phyloP scores from a whole-genome alignment of 768 basidiomycete species.

The Suillus ampliporus region DNA sequence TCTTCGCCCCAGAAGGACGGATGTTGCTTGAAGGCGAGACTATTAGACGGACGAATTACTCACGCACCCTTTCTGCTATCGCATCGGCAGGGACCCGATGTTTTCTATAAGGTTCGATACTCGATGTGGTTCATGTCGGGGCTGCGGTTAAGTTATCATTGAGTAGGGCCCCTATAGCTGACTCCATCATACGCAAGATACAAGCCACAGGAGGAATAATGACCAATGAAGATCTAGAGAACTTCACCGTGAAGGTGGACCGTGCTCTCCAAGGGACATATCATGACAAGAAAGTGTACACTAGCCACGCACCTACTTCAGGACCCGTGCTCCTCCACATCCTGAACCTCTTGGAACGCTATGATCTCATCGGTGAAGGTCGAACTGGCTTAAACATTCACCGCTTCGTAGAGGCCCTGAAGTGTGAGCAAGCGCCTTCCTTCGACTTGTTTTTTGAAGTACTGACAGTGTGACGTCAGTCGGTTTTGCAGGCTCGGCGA shows the following conservation, averaged over 20 bases:
- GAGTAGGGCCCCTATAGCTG: constrained; percentile 78
- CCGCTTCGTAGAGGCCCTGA: constrained; percentile 82
- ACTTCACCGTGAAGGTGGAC: constrained; percentile 70
- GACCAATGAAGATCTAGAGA: constrained; percentile 71
- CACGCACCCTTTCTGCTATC: constrained; percentile 74
- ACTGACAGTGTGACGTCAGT: constrained; percentile 40
- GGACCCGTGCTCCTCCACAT: constrained; percentile 92
- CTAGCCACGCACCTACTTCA: constrained; percentile 82
- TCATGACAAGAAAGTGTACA: constrained; percentile 79
- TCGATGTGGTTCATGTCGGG: constrained; percentile 16
- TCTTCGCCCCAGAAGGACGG: constrained; percentile 81
- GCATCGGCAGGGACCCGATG: constrained; percentile 78
- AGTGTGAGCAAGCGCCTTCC: constrained; percentile 56
- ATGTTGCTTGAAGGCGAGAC: constrained; percentile 77
- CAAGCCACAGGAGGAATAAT: constrained; percentile 79
- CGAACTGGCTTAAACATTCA: constrained; percentile 73
- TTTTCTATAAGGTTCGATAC: constrained; percentile 74
- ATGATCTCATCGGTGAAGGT: constrained; percentile 53
- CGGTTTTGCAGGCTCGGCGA: constrained; percentile 68
- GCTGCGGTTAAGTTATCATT: constrained; percentile 21
- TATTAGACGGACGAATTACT: constrained; percentile 75
- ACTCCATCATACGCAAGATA: constrained; percentile 76
- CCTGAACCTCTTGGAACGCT: constrained; percentile 90
- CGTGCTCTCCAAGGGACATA: constrained; percentile 83
- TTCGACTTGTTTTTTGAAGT: constrained; percentile 21